Evolutionary conservation across 1,284 basidiomycete genomes (phyloP), one percentile per base, ranked within the genome.

Genomic region (Tylopilus sp.): DNA sequence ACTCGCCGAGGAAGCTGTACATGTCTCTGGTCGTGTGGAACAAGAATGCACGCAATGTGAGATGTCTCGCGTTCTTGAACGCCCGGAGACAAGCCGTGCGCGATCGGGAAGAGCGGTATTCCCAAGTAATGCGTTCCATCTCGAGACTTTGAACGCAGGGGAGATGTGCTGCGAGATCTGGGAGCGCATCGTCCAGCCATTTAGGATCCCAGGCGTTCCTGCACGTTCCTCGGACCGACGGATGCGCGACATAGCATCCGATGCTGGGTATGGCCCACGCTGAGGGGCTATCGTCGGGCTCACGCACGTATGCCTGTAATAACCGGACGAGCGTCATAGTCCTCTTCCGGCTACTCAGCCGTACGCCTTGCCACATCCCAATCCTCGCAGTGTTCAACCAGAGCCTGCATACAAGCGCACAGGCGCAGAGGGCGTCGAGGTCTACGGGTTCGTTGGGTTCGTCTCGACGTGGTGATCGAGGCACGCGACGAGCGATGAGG

Each of bases 171-270:
- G 56, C 55, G 11, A 66, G 53, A 30, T 55, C 37, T 10, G 65
- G 66, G 17, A 66, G 58, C 14, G 59, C 56, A 20, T 64, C 65
- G 10, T 68, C 51, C 7, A 70, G 53, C 64, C 64, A 66, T 38
- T 64, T 66, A 2, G 67, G 65, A 46, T 68, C 66, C 64, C 65
- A 69, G 7, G 57, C 36, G 15, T 61, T 57, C 18, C 66, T 67
- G 15, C 63, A 67, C 11, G 66, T 66, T 46, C 67, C 64, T 21
- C 55, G 65, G 29, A 69, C 12, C 38, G 57, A 66, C 38, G 69
- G 40, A 26, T 53, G 48, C 9, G 46, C 33, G n/a, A 69, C 50
- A 28, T 62, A 52, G 33, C 47, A 48, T 34, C 62, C 67, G 20
- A 61, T 31, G 41, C 49, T 58, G 20, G 66, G 66, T 17, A 65